A percentile compares a stretch with the other conserved stretches of the same genome.
Conservation (phyloP, 345 rosid species). For the Kandelia obovata region DNA sequence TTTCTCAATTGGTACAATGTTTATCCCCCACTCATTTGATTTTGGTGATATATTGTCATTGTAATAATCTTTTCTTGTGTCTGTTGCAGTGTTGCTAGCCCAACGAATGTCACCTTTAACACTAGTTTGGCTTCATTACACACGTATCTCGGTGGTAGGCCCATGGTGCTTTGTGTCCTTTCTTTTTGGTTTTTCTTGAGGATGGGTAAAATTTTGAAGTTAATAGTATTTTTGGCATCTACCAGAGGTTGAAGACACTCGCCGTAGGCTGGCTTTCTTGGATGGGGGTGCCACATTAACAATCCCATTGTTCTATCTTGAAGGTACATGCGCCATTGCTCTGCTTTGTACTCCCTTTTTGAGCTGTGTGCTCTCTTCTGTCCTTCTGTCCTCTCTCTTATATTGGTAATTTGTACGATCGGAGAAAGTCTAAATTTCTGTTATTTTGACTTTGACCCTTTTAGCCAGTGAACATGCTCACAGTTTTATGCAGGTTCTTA, state of each 20-base stretch:
- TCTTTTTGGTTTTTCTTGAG: neutral
- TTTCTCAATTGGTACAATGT: neutral
- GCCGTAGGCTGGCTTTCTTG: constrained; percentile 57
- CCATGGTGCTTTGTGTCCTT: neutral
- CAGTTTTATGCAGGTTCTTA: neutral
- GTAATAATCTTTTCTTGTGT: constrained; percentile 6
- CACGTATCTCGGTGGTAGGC: constrained; percentile 87
- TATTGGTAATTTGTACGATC: neutral
- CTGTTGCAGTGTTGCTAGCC: constrained; percentile 22
- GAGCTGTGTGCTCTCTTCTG: neutral
- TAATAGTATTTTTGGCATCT: constrained; percentile 4
- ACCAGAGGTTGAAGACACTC: constrained; percentile 90
- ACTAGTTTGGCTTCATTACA: constrained; percentile 79
- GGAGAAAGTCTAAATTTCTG: neutral
- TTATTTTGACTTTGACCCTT: neutral
- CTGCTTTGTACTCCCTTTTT: neutral
- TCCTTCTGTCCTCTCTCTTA: too few relatives aligned
- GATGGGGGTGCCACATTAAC: constrained; percentile 69
- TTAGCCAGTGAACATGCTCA: neutral
- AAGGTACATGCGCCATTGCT: constrained; percentile 44
- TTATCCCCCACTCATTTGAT: neutral
- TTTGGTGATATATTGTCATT: constrained; percentile 6
- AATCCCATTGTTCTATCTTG: constrained; percentile 77
- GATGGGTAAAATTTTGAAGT: neutral
- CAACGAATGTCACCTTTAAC: constrained; percentile 55